Evolutionary conservation across 768 basidiomycete species (phyloP).

Genomic region (Suillus decipiens): DNA sequence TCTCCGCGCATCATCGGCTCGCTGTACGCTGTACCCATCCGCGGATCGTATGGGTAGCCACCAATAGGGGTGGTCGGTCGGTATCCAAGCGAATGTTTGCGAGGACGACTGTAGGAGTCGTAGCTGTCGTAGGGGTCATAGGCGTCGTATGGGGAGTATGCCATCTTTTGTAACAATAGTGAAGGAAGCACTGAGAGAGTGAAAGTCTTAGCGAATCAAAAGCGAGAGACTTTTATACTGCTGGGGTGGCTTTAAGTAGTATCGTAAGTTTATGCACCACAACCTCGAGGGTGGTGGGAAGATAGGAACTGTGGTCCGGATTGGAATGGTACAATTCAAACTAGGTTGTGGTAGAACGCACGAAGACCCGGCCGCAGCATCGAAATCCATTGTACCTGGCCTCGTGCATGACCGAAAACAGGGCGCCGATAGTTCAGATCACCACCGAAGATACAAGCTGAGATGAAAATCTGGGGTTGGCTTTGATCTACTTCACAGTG

Average conservation of each 20-base stretch:
- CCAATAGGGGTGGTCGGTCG: slow-evolving; percentile 20
- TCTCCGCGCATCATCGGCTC: slow-evolving; percentile 44
- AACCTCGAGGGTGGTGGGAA: slow-evolving; percentile 32
- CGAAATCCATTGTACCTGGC: slow-evolving; percentile 11
- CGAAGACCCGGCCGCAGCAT: slow-evolving; percentile 5
- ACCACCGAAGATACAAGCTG: slow-evolving; percentile 4
- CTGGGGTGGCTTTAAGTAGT: slow-evolving; percentile 13
- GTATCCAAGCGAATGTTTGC: slow-evolving; percentile 38
- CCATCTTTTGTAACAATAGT: slow-evolving; percentile 31
- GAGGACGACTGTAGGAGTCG: slow-evolving; percentile 24
- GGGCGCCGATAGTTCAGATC: neutral
- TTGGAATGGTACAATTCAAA: slow-evolving; percentile 16
- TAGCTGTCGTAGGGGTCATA: slow-evolving; percentile 28
- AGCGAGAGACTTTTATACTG: slow-evolving; percentile 24
- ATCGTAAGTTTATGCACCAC: slow-evolving; percentile 13
- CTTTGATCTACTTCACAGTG: neutral
- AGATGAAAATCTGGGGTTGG: slow-evolving; percentile 3
- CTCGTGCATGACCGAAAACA: slow-evolving; percentile 1
- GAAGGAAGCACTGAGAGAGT: slow-evolving; percentile 13
- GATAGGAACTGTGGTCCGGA: slow-evolving; percentile 17
- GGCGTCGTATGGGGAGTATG: slow-evolving; percentile 44
- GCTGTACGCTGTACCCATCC: slow-evolving; percentile 32
- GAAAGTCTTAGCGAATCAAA: slow-evolving; percentile 4
- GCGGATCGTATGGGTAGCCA: slow-evolving; percentile 8
- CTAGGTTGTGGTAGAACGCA: slow-evolving; percentile 16